Base-by-base conservation (phyloP, 108 stramenopile species). In the Pseudonitzschia multiseries region DNA sequence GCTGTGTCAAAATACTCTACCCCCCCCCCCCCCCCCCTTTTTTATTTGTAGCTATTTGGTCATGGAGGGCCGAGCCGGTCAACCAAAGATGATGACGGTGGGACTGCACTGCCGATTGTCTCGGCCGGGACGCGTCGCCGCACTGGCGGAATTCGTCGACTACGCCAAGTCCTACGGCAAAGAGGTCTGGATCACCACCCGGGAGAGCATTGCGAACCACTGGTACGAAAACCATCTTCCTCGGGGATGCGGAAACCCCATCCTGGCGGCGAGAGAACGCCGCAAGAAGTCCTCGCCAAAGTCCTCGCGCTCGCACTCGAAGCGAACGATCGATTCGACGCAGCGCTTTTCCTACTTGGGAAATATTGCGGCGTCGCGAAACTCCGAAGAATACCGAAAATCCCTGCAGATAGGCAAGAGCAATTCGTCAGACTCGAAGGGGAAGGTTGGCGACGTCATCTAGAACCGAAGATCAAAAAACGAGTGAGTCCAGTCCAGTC, bases 101-200 rank as follows among this genome's bases (percentile, higher is more conserved):
- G 97, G 97, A 4, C 79, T 96, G 72, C 97, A 96, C 65, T 96
- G 96, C 72, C 87, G 96, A 28, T 66, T 96, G 68, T 92, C 96
- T 21, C 80, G 92, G 14, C 95, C 97, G 24, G 97, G 89, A 2
- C 83, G 96, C n/a, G 85, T 89, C 26, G 87, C 93, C 13, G 97
- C 90, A 12, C 61, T 98, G 29, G 86, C 87, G 65, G 89, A 93
- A 31, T 98, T 98, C 73, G 64, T 96, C 31, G 97, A 98, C 46
- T 95, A 87, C 83, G 92, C 86, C 44, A 90, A 90, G 62, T 84
- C 84, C 41, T 86, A 86, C 48, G 93, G 93, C 15, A 74, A 89
- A 68, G 97, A 97, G 29, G 97, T 98, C 22, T 98, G 96, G 95
- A 83, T 98, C 28, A 93, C 91, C 65, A 87, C 91, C n/a, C 73